These are phyloP conservation scores for Agrocybe praecox DNA, from an alignment of 768 basidiomycete species.

Conservation along the genomic window DNA sequence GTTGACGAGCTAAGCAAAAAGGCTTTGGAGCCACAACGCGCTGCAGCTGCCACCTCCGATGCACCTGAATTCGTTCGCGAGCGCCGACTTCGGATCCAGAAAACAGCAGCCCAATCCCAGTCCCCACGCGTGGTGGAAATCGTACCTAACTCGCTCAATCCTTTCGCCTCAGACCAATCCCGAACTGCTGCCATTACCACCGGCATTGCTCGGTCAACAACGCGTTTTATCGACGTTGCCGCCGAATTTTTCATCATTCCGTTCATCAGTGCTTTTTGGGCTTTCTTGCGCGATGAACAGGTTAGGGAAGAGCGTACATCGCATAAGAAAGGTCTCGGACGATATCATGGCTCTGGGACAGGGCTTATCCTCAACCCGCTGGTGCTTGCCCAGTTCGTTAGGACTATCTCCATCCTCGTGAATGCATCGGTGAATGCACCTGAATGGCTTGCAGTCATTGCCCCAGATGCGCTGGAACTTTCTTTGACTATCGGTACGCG, in stretches of 20 bases:
- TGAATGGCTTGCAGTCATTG: slow-evolving; percentile 80
- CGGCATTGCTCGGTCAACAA: slow-evolving; percentile 15
- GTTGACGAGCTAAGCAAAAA: slow-evolving; percentile 63
- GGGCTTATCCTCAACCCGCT: slow-evolving; percentile 82
- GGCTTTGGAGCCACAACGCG: slow-evolving; percentile 64
- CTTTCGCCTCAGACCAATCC: slow-evolving; percentile 8
- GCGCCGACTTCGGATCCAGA: slow-evolving; percentile 68
- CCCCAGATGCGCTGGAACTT: slow-evolving; percentile 82
- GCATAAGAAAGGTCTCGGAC: slow-evolving; percentile 50
- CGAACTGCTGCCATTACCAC: not conserved
- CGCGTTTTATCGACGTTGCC: slow-evolving; percentile 69
- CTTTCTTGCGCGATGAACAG: slow-evolving; percentile 86
- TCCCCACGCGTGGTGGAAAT: slow-evolving; percentile 50
- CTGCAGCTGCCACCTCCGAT: slow-evolving; percentile 48
- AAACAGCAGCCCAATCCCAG: slow-evolving; percentile 16
- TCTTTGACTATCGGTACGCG: slow-evolving; percentile 78
- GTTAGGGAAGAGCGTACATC: slow-evolving; percentile 72
- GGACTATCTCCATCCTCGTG: slow-evolving; percentile 76
- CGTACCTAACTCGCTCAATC: slow-evolving; percentile 16
- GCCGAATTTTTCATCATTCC: slow-evolving; percentile 90
- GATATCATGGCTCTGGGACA: slow-evolving; percentile 75
- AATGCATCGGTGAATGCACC: slow-evolving; percentile 82
- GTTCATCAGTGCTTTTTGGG: slow-evolving; percentile 92
- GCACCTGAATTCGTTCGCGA: slow-evolving; percentile 71
- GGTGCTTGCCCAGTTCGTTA: slow-evolving; percentile 74